These are phyloP conservation scores for Rhododendron henanense DNA, from an alignment of 148 eudicot species.

Conservation along the genomic window DNA sequence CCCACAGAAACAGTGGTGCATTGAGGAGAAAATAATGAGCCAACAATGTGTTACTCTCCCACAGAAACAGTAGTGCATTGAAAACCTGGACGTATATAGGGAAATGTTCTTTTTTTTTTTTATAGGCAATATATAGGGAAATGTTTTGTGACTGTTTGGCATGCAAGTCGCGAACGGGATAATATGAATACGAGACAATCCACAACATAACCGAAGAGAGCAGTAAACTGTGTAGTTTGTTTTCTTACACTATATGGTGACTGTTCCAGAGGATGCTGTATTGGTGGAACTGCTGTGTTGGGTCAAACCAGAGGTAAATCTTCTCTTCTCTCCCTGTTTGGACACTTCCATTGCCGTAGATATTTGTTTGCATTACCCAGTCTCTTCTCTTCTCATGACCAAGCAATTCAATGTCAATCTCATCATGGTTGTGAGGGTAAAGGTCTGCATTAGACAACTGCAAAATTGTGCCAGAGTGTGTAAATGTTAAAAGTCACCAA, in stretches of 20 bases:
- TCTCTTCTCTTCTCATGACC: constrained; percentile 73
- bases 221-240: neutral
- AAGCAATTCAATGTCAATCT: constrained; percentile 82
- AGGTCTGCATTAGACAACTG: constrained; percentile 74
- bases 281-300: constrained; percentile 64
- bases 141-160: neutral
- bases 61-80: neutral
- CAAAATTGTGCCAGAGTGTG: neutral
- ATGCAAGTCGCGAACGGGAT: neutral
- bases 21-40: neutral
- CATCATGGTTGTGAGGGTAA: constrained; percentile 85
- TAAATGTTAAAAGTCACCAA: neutral
- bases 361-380: constrained; percentile 82
- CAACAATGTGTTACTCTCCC: neutral
- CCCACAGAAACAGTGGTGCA: neutral
- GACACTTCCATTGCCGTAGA: constrained; percentile 90
- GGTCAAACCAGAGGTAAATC: constrained; percentile 84
- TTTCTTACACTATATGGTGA: constrained; percentile 86
- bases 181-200: neutral
- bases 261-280: constrained; percentile 84
- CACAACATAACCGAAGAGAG: neutral
- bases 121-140: neutral
- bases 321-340: constrained; percentile 87
- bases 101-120: no score
- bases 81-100: neutral